Evolutionary conservation across 768 basidiomycete genomes (phyloP), one percentile per base, ranked within the genome.

Genomic region (Phanerodontia chrysosporium): DNA sequence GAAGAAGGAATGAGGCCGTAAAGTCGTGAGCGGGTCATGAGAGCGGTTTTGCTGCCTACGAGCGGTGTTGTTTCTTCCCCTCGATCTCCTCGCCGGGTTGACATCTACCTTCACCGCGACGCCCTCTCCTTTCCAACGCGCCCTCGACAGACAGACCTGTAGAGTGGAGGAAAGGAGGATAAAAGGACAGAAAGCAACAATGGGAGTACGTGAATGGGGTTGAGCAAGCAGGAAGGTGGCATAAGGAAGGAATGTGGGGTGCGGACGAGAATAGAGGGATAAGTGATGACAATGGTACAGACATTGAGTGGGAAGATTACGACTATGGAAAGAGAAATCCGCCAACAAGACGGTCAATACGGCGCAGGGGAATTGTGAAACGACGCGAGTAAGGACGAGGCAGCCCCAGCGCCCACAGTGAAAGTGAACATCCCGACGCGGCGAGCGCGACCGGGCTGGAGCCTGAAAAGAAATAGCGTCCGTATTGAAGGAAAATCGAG

Each of bases 381-480:
- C 52, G 58, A 55, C 29, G 63, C 60, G 63, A 64, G n/a, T 65
- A 30, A 49, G 35, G 67, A 70, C 22, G 58, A 68, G 65, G 66
- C 67, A 52, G 65, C 60, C 63, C 45, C 49, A 48, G 51, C 21
- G 22, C 45, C 39, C 25, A 21, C 29, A 28, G 22, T 45, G 51
- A 51, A 29, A 29, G 48, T 25, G 61, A 48, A 58, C 51, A 53
- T 27, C 49, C 49, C 30, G 56, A 32, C 42, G 58, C 54, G 49
- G 44, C 59, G 60, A 39, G 63, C 52, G 39, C 8, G 24, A 36
- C 3, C 25, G 27, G 13, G 52, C 28, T 24, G 52, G 27, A 22
- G 24, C 79, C 65, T 85, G 83, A 83, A 86, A 78, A 76, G 72
- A 82, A 85, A 81, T 74, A 86, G 87, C 88, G 88, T 90, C 88